These are phyloP conservation scores for Isoetes taiwanensis DNA, from an alignment of 75 land plant species.

Conservation along the genomic window DNA sequence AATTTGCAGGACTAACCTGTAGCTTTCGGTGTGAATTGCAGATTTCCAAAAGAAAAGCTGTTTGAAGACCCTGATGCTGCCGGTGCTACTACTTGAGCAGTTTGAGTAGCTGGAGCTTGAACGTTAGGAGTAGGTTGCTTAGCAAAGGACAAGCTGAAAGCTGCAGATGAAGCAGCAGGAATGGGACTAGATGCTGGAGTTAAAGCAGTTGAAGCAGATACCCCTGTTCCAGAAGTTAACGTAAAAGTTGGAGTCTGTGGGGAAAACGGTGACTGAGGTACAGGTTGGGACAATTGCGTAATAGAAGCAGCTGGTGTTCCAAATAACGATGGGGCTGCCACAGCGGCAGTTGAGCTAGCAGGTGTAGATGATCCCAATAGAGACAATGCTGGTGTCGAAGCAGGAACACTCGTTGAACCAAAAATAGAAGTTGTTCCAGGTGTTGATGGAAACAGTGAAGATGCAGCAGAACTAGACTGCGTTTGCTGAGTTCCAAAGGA, in stretches of 20 bases:
- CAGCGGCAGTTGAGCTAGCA: neutral
- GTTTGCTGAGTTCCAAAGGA: neutral
- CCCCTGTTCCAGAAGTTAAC: neutral
- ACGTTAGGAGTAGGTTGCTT: neutral
- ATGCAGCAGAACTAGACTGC: neutral
- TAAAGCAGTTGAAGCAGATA: conserved; percentile 1
- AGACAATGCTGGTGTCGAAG: neutral
- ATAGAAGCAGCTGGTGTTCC: no score
- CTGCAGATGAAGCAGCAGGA: conserved; percentile 11
- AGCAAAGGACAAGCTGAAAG: conserved; percentile 8
- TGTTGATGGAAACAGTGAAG: neutral
- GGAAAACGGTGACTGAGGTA: neutral
- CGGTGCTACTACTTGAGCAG: neutral
- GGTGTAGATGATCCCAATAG: neutral
- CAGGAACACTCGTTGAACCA: no score
- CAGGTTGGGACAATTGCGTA: neutral
- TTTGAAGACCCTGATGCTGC: neutral
- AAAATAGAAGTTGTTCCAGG: no score
- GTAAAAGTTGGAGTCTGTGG: neutral
- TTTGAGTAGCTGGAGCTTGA: neutral
- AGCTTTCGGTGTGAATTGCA: neutral
- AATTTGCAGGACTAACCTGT: neutral
- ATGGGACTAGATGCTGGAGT: neutral
- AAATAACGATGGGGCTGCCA: neutral
- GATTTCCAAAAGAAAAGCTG: neutral